Conservation (phyloP, 139 green algal genomes). For the Closterium sp. region DNA sequence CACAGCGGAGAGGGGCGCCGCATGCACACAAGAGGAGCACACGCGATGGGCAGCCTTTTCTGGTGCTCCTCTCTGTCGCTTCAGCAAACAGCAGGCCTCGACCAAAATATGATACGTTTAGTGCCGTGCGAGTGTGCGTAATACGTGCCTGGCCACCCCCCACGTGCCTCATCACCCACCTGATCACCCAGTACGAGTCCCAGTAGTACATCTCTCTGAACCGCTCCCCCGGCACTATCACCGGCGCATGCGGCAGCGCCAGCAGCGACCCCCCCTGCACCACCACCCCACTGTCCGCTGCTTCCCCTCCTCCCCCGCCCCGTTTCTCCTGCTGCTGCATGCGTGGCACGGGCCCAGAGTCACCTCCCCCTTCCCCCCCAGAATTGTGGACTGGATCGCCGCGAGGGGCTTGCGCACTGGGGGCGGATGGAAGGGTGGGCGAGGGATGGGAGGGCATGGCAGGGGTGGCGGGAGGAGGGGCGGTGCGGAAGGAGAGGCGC, state of each 20-base stretch:
- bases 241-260: conserved; percentile 63
- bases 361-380: neutral
- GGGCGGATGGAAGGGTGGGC: neutral
- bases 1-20: neutral
- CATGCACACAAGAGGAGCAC: neutral
- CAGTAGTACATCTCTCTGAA: conserved; percentile 86
- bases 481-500: conserved; percentile 7
- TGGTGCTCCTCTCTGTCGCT: neutral
- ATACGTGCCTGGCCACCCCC: too few species aligned
- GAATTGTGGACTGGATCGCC: neutral
- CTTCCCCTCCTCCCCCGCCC: neutral
- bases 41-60: neutral
- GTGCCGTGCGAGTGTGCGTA: neutral
- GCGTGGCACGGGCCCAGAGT: neutral
- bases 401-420: neutral
- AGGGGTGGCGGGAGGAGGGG: neutral
- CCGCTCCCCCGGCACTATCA: conserved; percentile 78
- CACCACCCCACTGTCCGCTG: neutral
- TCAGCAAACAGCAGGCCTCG: too few species aligned
- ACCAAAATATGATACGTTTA: neutral
- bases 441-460: neutral
- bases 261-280: conserved; percentile 67
- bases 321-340: neutral
- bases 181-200: conserved; percentile 82
- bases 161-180: conserved; percentile 32